These are phyloP conservation scores for Calonectria leucothoes DNA, from an alignment of 2,329 filamentous ascomycete species.

Conservation along the genomic window DNA sequence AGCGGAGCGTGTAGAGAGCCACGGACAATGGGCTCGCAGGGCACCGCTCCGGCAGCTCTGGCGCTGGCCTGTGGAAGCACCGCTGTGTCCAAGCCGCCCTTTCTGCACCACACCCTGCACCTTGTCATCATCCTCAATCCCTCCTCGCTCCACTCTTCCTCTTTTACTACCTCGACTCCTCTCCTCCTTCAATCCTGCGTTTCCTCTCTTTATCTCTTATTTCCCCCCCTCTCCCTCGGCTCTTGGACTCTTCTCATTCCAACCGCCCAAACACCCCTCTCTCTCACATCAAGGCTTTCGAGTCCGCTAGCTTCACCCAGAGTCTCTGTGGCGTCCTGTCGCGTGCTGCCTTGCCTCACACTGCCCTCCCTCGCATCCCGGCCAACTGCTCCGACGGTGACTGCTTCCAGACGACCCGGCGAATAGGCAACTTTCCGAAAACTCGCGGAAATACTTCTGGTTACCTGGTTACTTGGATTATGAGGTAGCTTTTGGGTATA, in stretches of 20 bases:
- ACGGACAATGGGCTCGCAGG: not conserved
- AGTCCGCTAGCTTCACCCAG: slow-evolving; percentile 26
- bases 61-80: slow-evolving; percentile 17
- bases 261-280: slow-evolving; percentile 33
- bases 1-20: slow-evolving; percentile 13
- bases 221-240: slow-evolving; percentile 30
- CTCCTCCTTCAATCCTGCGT: slow-evolving; percentile 28
- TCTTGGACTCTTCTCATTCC: slow-evolving; percentile 34
- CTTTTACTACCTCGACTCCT: slow-evolving; percentile 21
- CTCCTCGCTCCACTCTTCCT: slow-evolving; percentile 38
- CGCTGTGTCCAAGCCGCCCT: slow-evolving; percentile 25
- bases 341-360: slow-evolving; percentile 34
- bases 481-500: slow-evolving; percentile 51
- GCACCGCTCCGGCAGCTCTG: slow-evolving; percentile 18
- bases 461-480: slow-evolving; percentile 45
- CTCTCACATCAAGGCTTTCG: slow-evolving; percentile 28
- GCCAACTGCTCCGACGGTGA: slow-evolving; percentile 31
- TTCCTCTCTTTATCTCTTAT: slow-evolving; percentile 33
- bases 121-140: slow-evolving; percentile 44
- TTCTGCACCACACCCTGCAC: slow-evolving; percentile 41
- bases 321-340: slow-evolving; percentile 38
- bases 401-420: slow-evolving; percentile 37
- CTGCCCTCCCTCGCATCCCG: slow-evolving; percentile 7
- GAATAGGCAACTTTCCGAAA: slow-evolving; percentile 25
- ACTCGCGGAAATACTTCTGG: slow-evolving; percentile 32